Percentiles rank a stretch among this genome's conserved stretches.
These are phyloP conservation scores for Karstenula rhodostoma DNA, from an alignment of 2,329 filamentous ascomycete species.

Conservation along the genomic window DNA sequence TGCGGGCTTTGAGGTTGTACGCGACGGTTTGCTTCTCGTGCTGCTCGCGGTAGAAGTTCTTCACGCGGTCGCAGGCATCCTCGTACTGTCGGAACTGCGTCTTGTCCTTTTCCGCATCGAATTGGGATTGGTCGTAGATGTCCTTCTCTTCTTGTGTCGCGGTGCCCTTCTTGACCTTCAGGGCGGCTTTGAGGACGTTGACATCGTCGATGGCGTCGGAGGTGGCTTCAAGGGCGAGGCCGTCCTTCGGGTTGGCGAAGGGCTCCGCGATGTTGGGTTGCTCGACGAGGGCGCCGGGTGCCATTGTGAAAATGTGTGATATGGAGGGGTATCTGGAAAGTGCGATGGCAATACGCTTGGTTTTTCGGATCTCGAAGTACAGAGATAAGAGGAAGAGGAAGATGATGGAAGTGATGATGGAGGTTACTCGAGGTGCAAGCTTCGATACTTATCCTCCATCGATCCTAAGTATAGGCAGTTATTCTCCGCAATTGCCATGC, in stretches of 20 bases:
- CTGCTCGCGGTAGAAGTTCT: conserved; percentile 82
- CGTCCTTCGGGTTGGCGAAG: conserved; percentile 61
- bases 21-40: conserved; percentile 77
- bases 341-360: background rate
- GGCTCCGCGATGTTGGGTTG: conserved; percentile 52
- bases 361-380: background rate
- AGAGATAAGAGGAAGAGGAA: conserved; percentile 2
- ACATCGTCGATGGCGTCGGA: conserved; percentile 68
- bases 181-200: conserved; percentile 65
- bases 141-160: conserved; percentile 56
- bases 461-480: conserved; percentile 13
- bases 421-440: conserved; percentile 15
- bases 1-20: conserved; percentile 84
- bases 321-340: conserved; percentile 28
- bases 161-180: conserved; percentile 59
- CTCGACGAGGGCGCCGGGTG: conserved; percentile 55
- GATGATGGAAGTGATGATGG: conserved; percentile 17
- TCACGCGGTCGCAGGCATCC: conserved; percentile 82
- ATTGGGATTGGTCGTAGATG: conserved; percentile 68
- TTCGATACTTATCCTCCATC: conserved; percentile 34
- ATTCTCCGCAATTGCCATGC: conserved; percentile 16
- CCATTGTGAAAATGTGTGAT: conserved; percentile 47
- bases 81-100: conserved; percentile 83
- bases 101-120: conserved; percentile 81
- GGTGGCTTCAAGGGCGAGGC: conserved; percentile 64